Evolutionary conservation across 2,329 filamentous ascomycete species (phyloP), one percentile per base, ranked within the genome.

Genomic region (Stagonosporopsis chrysanthemi): DNA sequence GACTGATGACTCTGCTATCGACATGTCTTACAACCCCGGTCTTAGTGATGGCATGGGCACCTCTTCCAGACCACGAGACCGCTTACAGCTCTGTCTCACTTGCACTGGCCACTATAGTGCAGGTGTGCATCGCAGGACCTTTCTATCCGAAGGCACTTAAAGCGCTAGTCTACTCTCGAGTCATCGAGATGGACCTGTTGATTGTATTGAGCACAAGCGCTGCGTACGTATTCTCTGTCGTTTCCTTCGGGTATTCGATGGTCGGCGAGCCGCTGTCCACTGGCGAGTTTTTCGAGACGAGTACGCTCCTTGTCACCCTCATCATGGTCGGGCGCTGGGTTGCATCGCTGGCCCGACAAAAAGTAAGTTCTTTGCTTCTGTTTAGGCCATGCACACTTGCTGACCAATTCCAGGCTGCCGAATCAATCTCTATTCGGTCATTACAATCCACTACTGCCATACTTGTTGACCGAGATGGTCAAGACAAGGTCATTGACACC

Each of bases 171-270:
- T 88, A 86, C 66, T 83, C 83, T 0, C 71, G 77, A 3, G 77
- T 88, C 1, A 81, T 90, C 17, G 88, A 90, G 67, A 89, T 90
- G 86, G 88, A 90, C 63, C 69, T 90, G 8, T 79, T 90, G 6
- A 83, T 90, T 36, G 86, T 90, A 0, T 63, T 90, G 31, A 89
- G 88, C 72, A 90, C 86, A 1, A 87, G 81, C 36, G 81, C 86
- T 0, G 88, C 88, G 0, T 90, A 88, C 63, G 68, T 86, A 2
- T 90, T 86, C 68, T 90, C 82, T 0, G 70, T 85, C 4, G 75
- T 84, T 7, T 53, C 80, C 1, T 83, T 83, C 62, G 78, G 71
- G 0, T 80, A 77, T 56, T 58, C 75, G 2, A 65, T 77, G 36
- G 63, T 61, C 0, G 72, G 69, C 0, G 58, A 70, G 2, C 75